Evolutionary conservation across 1,284 basidiomycete species (phyloP), one percentile per base, ranked within the genome.

Genomic region (Apiotrichum gracile): DNA sequence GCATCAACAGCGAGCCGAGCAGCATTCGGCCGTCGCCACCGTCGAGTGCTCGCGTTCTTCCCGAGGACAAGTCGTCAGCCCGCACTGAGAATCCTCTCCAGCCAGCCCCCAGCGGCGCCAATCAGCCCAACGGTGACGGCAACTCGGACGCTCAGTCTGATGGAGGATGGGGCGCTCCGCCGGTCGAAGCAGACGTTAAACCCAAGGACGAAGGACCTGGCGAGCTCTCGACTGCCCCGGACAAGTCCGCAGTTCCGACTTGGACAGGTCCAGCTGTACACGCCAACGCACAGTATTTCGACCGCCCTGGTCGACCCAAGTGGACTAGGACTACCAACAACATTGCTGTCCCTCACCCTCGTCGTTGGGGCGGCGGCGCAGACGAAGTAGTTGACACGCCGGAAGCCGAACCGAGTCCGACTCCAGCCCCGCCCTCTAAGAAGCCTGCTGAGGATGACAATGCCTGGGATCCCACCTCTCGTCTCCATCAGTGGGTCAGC

Each of bases 401-500:
- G 6, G 33, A 34, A 14, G 33, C 6, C 13, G 48, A 22, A 29
- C 39, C 39, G 7, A 41, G 21, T 27, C 41, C 41, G 13, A 29
- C 26, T 4, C 6, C 5, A 25, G 26, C 25, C 41, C 17, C 37
- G 5, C 37, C 37, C 19, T 19, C 37, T 10, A 19, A 21, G 5
- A 7, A n/a, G 5, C 5, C 10, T 4, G 17, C 29, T 33, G 27
- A n/a, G 8, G 52, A 54, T 19, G 51, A 48, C 27, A 47, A 37
- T 14, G 52, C 41, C 2, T 53, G 47, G 47, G 43, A 27, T 10
- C 26, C n/a, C 13, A 19, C 21, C 16, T 16, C 7, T n/a, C 27
- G 45, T 22, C 38, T 52, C 25, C 10, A 34, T 9, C 24, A 40
- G 17, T 54, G 52, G 52, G 51, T 57, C 29, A 45, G 27, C 34